A percentile compares a stretch with the other conserved stretches of the same genome.
Evolutionary conservation across 805 yeast genomes (phyloP).

Genomic region (Ogataea saltuana): DNA sequence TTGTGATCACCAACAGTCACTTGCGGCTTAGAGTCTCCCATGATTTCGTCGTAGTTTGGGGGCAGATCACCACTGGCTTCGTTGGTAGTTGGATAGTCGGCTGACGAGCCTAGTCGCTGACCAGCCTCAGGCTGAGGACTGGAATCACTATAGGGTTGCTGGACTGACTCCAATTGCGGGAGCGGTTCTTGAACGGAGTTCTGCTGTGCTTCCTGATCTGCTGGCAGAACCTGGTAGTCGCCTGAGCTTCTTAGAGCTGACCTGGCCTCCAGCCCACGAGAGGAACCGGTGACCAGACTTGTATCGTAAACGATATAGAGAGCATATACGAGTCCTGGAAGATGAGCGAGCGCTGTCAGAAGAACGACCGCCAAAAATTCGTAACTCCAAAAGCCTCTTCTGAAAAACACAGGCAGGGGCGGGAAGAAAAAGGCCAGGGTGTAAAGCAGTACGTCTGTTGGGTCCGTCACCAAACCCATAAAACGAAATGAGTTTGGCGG

Average conservation of each 20-base stretch:
- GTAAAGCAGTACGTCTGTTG: constrained; percentile 57
- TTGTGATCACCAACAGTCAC: constrained; percentile 28
- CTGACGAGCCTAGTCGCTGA: too few species aligned
- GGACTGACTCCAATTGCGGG: too few species aligned
- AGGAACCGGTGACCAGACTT: constrained; percentile 28
- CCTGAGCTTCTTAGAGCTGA: not conserved
- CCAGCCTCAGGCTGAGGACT: too few species aligned
- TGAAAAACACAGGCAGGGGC: constrained; percentile 69
- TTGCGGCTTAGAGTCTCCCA: constrained; percentile 9
- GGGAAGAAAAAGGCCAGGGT: constrained; percentile 66
- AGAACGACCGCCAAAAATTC: constrained; percentile 48
- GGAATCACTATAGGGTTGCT: too few species aligned
- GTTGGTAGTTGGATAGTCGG: constrained; percentile 3
- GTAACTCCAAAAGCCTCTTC: constrained; percentile 59
- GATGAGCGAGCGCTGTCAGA: constrained; percentile 48
- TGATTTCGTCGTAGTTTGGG: constrained; percentile 26
- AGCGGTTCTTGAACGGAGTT: too few species aligned
- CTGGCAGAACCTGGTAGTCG: constrained; percentile 9
- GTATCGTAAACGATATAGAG: constrained; percentile 44
- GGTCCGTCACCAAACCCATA: constrained; percentile 22
- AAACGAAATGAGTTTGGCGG: constrained; percentile 22
- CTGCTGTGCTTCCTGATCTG: constrained; percentile 13
- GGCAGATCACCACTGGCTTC: constrained; percentile 13
- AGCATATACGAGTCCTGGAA: constrained; percentile 53
- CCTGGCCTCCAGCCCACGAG: constrained; percentile 20